Percentiles rank a stretch among this genome's conserved stretches.
These are phyloP conservation scores for Przewalskia tangutica DNA, from an alignment of 257 asterid genomes.

Conservation along the genomic window DNA sequence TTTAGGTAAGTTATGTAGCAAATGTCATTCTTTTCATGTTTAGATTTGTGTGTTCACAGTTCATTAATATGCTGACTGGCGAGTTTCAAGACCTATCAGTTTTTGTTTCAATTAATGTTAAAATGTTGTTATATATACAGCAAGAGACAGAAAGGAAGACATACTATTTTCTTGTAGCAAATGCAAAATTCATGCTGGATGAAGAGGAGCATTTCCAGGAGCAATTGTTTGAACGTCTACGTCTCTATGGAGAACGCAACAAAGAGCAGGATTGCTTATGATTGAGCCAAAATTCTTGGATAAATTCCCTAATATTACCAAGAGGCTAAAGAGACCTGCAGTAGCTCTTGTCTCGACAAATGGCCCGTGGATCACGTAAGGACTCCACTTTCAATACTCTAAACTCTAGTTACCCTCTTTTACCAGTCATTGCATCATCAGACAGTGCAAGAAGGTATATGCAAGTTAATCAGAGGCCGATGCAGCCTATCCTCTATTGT, in stretches of 20 bases:
- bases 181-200: constrained; percentile 92
- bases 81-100: background rate
- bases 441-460: background rate
- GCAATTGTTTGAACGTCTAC: constrained; percentile 59
- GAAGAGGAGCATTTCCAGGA: constrained; percentile 98
- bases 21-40: background rate
- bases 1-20: background rate
- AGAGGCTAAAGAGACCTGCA: constrained; percentile 81
- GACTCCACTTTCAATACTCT: background rate
- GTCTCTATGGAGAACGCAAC: constrained; percentile 49
- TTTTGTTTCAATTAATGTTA: background rate
- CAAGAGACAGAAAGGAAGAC: constrained; percentile 37
- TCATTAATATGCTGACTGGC: background rate
- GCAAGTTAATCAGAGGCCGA: background rate
- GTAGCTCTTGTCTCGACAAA: constrained; percentile 88
- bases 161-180: constrained; percentile 76
- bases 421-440: background rate
- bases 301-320: constrained; percentile 61
- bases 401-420: background rate
- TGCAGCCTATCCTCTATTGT: background rate
- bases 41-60: too few species aligned
- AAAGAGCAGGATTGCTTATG: constrained; percentile 84
- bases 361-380: constrained; percentile 87
- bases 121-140: constrained; percentile 7
- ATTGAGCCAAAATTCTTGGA: constrained; percentile 88